Evolutionary conservation across 768 basidiomycete genomes (phyloP), one percentile per base, ranked within the genome.

Genomic region (Cystofilobasidium bisporidii): DNA sequence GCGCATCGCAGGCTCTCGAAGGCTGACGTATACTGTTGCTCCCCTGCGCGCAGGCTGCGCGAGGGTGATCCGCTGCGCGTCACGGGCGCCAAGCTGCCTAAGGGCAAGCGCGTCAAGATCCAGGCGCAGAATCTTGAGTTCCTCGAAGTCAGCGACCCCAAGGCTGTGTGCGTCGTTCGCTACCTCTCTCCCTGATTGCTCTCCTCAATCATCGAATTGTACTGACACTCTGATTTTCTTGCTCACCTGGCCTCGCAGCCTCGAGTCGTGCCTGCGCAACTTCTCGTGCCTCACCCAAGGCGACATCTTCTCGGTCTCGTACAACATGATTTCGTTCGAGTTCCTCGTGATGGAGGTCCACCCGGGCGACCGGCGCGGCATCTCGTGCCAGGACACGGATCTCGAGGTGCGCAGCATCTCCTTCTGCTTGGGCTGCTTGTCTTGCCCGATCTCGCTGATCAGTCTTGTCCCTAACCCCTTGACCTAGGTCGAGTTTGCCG

Each of bases 221-320:
- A n/a, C n/a, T n/a, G n/a, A n/a, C n/a, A n/a, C n/a, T n/a, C n/a
- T n/a, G n/a, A n/a, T n/a, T n/a, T n/a, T n/a, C n/a, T n/a, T n/a
- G n/a, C n/a, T 30, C 30, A 41, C 9, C 70, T 36, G 6, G 36
- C n/a, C 36, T 36, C 36, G 36, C 36, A 98, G 93, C 2, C 85
- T 99, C 43, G 96, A 99, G 78, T 88, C 92, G 76, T 89, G 91
- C 20, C 81, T 99, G 18, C 86, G 93, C 56, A 91, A 94, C 76
- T 99, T 93, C 77, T 85, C 91, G 33, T 84, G 85, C 22, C 81
- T 99, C 30, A 91, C 93, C 0, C 89, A 92, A 73, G 92, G 92
- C 53, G 96, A 99, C 75, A 94, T 96, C 70, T 90, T 99, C 75
- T 96, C 98, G 78, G 94, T 99, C 74, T 85, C 82, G n/a, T 97